A percentile compares a stretch with the other conserved stretches of the same genome.
These are phyloP conservation scores for Cymbidium sinense DNA, from an alignment of 106 monocot species.

Conservation along the genomic window DNA sequence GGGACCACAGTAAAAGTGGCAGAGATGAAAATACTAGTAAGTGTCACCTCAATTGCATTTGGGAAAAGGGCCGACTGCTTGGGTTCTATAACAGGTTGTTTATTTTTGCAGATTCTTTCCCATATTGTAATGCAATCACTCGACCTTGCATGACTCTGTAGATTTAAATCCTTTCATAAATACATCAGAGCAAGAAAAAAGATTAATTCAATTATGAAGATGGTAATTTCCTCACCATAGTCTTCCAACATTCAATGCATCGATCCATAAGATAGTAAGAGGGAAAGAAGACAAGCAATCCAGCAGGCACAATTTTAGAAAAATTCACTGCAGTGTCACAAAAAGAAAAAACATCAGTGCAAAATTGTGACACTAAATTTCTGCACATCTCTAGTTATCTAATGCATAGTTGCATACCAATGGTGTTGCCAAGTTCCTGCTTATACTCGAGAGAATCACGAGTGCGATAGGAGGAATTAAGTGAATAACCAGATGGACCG, in stretches of 20 bases:
- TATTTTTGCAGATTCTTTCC: conserved; percentile 97
- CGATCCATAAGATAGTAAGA: conserved; percentile 97
- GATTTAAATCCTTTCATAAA: not conserved
- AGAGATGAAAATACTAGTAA: not conserved
- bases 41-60: conserved; percentile 73
- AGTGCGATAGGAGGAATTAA: conserved; percentile 89
- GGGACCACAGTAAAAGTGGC: not conserved
- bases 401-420: conserved; percentile 69
- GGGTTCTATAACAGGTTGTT: conserved; percentile 95
- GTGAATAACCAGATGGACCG: conserved; percentile 76
- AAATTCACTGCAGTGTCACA: conserved; percentile 68
- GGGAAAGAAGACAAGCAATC: conserved; percentile 91
- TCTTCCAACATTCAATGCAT: conserved; percentile 94
- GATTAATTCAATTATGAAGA: not conserved
- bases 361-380: not conserved
- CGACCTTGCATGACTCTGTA: conserved; percentile 72
- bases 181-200: not conserved
- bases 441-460: conserved; percentile 96
- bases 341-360: conserved; percentile 3
- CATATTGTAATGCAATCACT: conserved; percentile 67
- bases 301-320: conserved; percentile 90
- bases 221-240: conserved; percentile 45
- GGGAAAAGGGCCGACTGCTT: conserved; percentile 78
- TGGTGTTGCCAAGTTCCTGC: conserved; percentile 88
- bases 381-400: not conserved